Evolutionary conservation across 2,329 filamentous ascomycete genomes (phyloP).

Genomic region (Huntiella moniliformis): DNA sequence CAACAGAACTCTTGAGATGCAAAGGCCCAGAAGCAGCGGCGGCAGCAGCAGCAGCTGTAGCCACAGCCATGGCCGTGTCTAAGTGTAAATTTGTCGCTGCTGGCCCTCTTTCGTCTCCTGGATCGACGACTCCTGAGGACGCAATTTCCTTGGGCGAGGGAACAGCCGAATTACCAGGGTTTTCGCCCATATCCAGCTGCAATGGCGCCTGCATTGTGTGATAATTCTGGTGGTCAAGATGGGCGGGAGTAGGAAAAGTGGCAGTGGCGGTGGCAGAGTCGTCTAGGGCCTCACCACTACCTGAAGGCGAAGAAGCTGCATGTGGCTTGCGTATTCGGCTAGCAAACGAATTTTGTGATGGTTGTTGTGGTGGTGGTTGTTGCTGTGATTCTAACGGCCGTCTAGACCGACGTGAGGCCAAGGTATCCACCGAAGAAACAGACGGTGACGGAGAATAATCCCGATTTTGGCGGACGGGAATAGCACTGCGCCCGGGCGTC

Average conservation of each 20-base stretch:
- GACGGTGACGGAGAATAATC: conserved; percentile 10
- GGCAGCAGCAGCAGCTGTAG: not conserved
- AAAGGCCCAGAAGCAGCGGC: not conserved
- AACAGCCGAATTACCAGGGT: too few species aligned
- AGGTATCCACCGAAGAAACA: conserved; percentile 8
- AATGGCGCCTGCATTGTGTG: too few species aligned
- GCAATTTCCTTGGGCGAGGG: too few species aligned
- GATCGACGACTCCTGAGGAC: not conserved
- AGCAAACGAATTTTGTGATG: conserved; percentile 28
- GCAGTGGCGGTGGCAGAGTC: too few species aligned
- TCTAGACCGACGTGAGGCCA: not conserved
- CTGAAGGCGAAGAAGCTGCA: conserved; percentile 1
- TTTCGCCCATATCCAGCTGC: too few species aligned
- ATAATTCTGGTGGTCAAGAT: too few species aligned
- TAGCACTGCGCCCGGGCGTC: conserved; percentile 7
- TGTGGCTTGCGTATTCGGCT: conserved; percentile 38
- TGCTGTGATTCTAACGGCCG: not conserved
- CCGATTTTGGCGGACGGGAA: conserved; percentile 9
- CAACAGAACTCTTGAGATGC: too few species aligned
- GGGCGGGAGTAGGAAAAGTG: too few species aligned
- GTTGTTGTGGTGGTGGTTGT: not conserved
- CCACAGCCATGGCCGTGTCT: not conserved
- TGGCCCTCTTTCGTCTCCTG: not conserved
- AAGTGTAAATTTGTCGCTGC: too few species aligned
- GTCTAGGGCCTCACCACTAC: too few species aligned